A percentile compares a stretch with the other conserved stretches of the same genome.
phyloP scores from a whole-genome alignment of 768 basidiomycete species.

The Auricularia cornea region DNA sequence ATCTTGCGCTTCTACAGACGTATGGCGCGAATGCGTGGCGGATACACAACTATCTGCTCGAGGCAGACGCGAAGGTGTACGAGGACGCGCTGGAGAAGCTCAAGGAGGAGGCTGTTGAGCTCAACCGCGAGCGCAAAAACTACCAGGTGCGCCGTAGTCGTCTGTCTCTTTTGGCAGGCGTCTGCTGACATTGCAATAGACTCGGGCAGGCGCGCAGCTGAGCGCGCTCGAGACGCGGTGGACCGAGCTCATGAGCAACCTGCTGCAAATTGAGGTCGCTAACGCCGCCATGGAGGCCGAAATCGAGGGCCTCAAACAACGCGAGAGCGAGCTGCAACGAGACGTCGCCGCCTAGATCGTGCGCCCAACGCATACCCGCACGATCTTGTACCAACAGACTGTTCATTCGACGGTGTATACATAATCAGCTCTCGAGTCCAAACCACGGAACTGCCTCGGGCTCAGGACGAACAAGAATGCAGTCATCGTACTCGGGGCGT shows the following conservation, averaged over 20 bases:
- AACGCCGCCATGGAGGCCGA: conserved; percentile 83
- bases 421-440: too few species aligned
- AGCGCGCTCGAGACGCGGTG: conserved; percentile 77
- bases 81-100: conserved; percentile 71
- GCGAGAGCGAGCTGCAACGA: conserved; percentile 46
- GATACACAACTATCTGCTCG: conserved; percentile 82
- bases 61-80: conserved; percentile 61
- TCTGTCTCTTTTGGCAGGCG: conserved; percentile 1
- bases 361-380: too few species aligned
- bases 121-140: conserved; percentile 87
- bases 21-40: conserved; percentile 91
- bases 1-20: conserved; percentile 71
- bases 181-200: conserved; percentile 34
- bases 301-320: conserved; percentile 47
- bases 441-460: too few species aligned
- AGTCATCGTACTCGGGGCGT: too few species aligned
- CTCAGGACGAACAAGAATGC: too few species aligned
- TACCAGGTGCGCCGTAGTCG: conserved; percentile 46
- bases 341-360: not conserved
- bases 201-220: conserved; percentile 68
- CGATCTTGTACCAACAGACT: too few species aligned
- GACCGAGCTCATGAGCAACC: conserved; percentile 86
- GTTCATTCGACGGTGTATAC: too few species aligned
- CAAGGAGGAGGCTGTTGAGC: conserved; percentile 67
- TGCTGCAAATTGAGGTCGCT: conserved; percentile 93